Evolutionary conservation across 176 grass and related monocot species (phyloP).

Genomic region (Cenchrus fungigraminus): DNA sequence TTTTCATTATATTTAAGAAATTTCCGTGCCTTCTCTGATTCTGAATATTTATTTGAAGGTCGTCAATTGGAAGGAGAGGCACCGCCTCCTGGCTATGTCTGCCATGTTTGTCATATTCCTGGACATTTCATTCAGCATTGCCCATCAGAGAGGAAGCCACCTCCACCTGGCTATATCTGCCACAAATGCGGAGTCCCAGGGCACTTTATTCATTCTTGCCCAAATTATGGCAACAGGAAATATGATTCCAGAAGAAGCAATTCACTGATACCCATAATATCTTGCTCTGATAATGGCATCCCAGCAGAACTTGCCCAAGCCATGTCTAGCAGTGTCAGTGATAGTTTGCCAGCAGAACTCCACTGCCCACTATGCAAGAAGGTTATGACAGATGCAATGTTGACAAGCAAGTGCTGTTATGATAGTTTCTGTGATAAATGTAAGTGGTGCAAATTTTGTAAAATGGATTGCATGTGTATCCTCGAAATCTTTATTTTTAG

Average conservation of each 20-base stretch:
- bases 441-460: slow-evolving; percentile 19
- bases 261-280: slow-evolving; percentile 17
- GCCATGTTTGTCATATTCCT: slow-evolving; percentile 30
- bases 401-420: slow-evolving; percentile 41
- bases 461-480: neutral
- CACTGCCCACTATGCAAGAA: slow-evolving; percentile 29
- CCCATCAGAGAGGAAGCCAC: neutral
- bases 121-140: slow-evolving; percentile 45
- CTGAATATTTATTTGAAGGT: slow-evolving; percentile 20
- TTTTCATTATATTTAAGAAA: neutral
- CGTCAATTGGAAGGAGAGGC: slow-evolving; percentile 9
- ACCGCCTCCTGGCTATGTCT: slow-evolving; percentile 39
- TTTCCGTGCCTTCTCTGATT: neutral
- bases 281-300: slow-evolving; percentile 21
- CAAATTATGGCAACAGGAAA: slow-evolving; percentile 39
- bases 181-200: slow-evolving; percentile 47
- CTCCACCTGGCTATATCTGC: slow-evolving; percentile 42
- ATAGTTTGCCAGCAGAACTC: slow-evolving; percentile 39
- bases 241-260: slow-evolving; percentile 35
- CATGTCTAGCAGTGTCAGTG: neutral
- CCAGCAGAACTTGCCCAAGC: slow-evolving; percentile 14
- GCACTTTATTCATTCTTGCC: slow-evolving; percentile 49
- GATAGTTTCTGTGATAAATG: slow-evolving; percentile 44
- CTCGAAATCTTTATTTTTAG: neutral
- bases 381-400: slow-evolving; percentile 24